Conservation (phyloP, 116 monocot genomes). For the Iris pallida region DNA sequence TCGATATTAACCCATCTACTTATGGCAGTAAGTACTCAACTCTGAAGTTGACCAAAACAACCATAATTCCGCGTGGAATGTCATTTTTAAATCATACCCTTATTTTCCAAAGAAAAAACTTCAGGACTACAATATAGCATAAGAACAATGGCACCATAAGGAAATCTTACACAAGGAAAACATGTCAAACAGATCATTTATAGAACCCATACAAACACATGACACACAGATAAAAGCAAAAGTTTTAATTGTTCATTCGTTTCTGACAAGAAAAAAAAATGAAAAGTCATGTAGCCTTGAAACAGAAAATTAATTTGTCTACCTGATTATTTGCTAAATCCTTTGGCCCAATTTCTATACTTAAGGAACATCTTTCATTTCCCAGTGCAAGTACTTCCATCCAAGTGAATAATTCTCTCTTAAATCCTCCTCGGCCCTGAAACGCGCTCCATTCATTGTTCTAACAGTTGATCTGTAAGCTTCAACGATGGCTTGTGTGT, state of each 20-base stretch:
- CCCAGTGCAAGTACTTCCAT: slow-evolving; percentile 99
- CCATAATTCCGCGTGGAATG: too few relatives aligned
- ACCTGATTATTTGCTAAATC: slow-evolving; percentile 94
- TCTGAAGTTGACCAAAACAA: too few relatives aligned
- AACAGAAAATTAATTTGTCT: slow-evolving; percentile 4
- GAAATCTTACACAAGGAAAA: not conserved
- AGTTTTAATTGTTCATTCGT: too few relatives aligned
- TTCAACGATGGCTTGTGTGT: slow-evolving; percentile 65
- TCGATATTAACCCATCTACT: too few relatives aligned
- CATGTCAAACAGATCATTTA: not conserved
- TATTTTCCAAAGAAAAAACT: too few relatives aligned
- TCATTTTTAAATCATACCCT: too few relatives aligned
- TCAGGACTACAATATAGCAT: too few relatives aligned
- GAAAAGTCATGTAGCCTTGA: not conserved
- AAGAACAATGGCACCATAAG: too few relatives aligned
- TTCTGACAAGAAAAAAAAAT: too few relatives aligned
- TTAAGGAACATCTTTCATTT: slow-evolving; percentile 94
- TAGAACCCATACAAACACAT: not conserved
- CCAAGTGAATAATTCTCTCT: slow-evolving; percentile 95
- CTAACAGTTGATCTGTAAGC: slow-evolving; percentile 62
- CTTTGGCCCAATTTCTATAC: slow-evolving; percentile 95
- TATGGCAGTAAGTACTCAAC: too few relatives aligned
- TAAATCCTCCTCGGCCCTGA: slow-evolving; percentile 66
- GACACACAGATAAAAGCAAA: too few relatives aligned
- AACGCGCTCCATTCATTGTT: slow-evolving; percentile 45